Conservation (phyloP, 169 alveolate species). For the Miamiensis avidus region DNA sequence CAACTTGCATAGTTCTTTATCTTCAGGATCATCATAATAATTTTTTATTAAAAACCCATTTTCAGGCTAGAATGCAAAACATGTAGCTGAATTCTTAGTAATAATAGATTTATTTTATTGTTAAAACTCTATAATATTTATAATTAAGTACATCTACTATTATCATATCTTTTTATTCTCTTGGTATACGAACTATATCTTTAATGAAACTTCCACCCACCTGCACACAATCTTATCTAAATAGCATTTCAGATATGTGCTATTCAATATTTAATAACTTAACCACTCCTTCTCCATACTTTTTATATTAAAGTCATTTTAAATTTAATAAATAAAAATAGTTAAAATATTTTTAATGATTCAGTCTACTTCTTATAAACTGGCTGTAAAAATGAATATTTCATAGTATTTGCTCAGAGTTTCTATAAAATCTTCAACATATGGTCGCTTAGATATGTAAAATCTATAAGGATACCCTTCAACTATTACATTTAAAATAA, state of each 20-base stretch:
- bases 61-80: not conserved
- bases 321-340: too few relatives aligned
- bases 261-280: too few relatives aligned
- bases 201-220: not conserved
- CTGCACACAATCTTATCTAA: not conserved
- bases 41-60: not conserved
- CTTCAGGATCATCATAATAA: not conserved
- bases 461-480: slow-evolving; percentile 5
- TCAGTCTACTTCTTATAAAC: slow-evolving; percentile 43
- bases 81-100: not conserved
- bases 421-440: slow-evolving; percentile 57
- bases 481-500: slow-evolving; percentile 32
- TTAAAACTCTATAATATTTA: not conserved
- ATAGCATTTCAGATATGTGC: not conserved
- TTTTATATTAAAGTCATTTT: too few relatives aligned
- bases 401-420: slow-evolving; percentile 61
- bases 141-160: not conserved
- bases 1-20: not conserved
- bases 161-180: not conserved
- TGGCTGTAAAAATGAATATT: slow-evolving; percentile 78
- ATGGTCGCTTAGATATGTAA: slow-evolving; percentile 53
- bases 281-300: not conserved
- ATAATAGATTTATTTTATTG: too few relatives aligned
- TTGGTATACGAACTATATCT: not conserved
- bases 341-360: not conserved